Base-by-base conservation (phyloP, 306 rosid genomes). In the Gynostemma pentaphyllum region DNA sequence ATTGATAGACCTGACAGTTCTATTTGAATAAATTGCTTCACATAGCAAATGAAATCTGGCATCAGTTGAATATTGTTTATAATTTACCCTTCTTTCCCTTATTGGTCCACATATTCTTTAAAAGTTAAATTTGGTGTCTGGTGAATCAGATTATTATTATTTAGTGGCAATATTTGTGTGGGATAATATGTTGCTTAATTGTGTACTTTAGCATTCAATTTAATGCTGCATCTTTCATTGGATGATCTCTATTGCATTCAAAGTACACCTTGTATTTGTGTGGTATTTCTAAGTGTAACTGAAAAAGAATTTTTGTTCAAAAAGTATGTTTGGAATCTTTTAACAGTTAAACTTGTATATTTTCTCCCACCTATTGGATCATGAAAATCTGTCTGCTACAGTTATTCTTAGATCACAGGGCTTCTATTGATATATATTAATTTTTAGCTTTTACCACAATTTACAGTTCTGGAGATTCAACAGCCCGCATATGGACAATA, bases 401-500 rank as follows among this genome's bases (percentile, higher is more conserved):
- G 15, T 30, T 68, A 18, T 19, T 45, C 36, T 51, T 55, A 18
- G 52, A 28, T 64, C 42, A 16, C 9, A 41, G 45, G 19, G 54
- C 11, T 30, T 19, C 11, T 45, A 24, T 28, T 2, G 48, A 22
- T 23, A 48, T 18, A 10, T 29, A 51, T 24, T 45, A 27, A 52
- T n/a, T 52, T 64, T 59, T 24, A 14, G 62, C 49, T 70, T 68
- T 39, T 48, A 36, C 44, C 45, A 51, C 62, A 67, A 52, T 54
- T 15, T 68, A 39, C 64, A 91, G 97, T 76, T 91, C 97, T 47
- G 95, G 95, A 68, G 97, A 91, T 72, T 87, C 97, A 1, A 91
- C 97, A 13, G 97, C 97, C 78, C 97, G 97, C 44, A 87, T 91
- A 69, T 87, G 97, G 97, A 70, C 81, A 36, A 80, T 91, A 66